phyloP scores from a whole-genome alignment of 352 stramenopile species.

The Aphanomyces euteiches region DNA sequence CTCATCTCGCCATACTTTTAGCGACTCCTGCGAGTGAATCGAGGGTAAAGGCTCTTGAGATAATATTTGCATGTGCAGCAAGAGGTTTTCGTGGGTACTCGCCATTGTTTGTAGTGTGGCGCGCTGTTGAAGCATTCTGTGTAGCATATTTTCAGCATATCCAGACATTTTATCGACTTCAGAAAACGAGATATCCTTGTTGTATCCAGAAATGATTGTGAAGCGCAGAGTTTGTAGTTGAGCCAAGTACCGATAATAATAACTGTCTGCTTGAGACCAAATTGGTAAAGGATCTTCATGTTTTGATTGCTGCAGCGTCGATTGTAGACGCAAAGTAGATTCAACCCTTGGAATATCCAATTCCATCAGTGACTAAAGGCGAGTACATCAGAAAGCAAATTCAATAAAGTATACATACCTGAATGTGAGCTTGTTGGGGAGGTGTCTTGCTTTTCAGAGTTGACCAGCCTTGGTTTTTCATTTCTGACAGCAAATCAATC shows the following conservation, averaged over 20 bases:
- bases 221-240: slow-evolving; percentile 78
- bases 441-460: slow-evolving; percentile 76
- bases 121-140: slow-evolving; percentile 85
- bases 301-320: not conserved
- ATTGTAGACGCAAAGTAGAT: slow-evolving; percentile 74
- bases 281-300: not conserved
- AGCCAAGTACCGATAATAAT: slow-evolving; percentile 86
- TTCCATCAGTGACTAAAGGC: slow-evolving; percentile 64
- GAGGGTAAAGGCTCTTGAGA: slow-evolving; percentile 37
- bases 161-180: slow-evolving; percentile 86
- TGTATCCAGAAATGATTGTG: slow-evolving; percentile 73
- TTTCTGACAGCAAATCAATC: slow-evolving; percentile 90
- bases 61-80: slow-evolving; percentile 49
- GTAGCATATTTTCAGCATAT: slow-evolving; percentile 88
- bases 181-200: slow-evolving; percentile 72
- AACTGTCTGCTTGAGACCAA: slow-evolving; percentile 80
- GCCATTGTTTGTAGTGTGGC: slow-evolving; percentile 66
- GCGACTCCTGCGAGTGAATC: slow-evolving; percentile 39
- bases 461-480: slow-evolving; percentile 80
- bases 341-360: slow-evolving; percentile 79
- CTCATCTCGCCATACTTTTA: slow-evolving; percentile 48
- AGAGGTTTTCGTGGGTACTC: slow-evolving; percentile 66
- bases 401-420: not conserved
- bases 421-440: slow-evolving; percentile 67
- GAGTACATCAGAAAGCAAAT: not conserved